These are phyloP conservation scores for Leccinum obscurum DNA, from an alignment of 768 basidiomycete species.

Conservation along the genomic window DNA sequence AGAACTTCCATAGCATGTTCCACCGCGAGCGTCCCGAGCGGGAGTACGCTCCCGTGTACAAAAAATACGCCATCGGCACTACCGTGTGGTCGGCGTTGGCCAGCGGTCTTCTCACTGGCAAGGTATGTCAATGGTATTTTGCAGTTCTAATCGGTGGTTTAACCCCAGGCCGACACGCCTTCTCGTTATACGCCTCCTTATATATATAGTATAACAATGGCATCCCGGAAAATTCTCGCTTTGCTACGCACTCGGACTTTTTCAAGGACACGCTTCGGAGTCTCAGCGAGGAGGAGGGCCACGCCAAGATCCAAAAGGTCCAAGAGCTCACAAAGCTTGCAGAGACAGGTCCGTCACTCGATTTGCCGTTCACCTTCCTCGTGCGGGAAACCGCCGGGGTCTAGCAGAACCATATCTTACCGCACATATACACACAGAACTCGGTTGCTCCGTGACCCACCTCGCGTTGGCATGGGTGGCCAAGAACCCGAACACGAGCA, in stretches of 20 bases:
- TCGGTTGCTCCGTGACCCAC: slow-evolving; percentile 48
- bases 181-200: not conserved
- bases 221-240: slow-evolving; percentile 52
- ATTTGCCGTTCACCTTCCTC: not conserved
- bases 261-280: slow-evolving; percentile 46
- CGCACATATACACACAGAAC: slow-evolving; percentile 26
- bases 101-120: slow-evolving; percentile 56
- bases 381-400: no score
- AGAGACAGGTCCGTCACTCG: slow-evolving; percentile 28
- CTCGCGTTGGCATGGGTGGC: slow-evolving; percentile 60
- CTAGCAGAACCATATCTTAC: slow-evolving; percentile 1
- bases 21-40: slow-evolving; percentile 55
- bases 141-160: not conserved
- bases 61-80: slow-evolving; percentile 46
- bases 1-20: slow-evolving; percentile 41
- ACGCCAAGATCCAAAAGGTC: slow-evolving; percentile 49
- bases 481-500: slow-evolving; percentile 48
- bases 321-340: slow-evolving; percentile 47
- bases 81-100: slow-evolving; percentile 59
- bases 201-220: slow-evolving; percentile 47
- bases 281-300: slow-evolving; percentile 43
- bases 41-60: slow-evolving; percentile 49
- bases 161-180: not conserved
- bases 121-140: slow-evolving; percentile 33
- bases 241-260: slow-evolving; percentile 46